Evolutionary conservation across 2,329 filamentous ascomycete genomes (phyloP).

Genomic region (Endothia cerciana): DNA sequence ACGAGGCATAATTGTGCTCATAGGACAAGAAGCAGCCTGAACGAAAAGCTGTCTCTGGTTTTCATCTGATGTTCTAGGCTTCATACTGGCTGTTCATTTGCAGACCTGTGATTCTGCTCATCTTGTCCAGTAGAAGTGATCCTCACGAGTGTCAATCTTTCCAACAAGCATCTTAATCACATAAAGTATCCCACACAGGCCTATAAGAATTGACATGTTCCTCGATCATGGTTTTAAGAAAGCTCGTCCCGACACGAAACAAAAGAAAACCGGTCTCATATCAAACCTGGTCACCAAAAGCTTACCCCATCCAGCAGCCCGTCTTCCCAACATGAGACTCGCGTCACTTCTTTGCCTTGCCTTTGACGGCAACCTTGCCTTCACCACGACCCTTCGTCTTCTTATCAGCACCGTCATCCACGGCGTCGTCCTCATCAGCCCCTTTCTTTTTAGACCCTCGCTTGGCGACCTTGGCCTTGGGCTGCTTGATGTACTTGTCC

Average conservation of each 20-base stretch:
- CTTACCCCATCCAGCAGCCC: not conserved
- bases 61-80: not conserved
- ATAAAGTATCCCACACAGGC: not conserved
- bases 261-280: not conserved
- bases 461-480: slow-evolving; percentile 71
- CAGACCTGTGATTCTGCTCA: not conserved
- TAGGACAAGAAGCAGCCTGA: not conserved
- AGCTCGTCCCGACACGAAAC: not conserved
- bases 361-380: slow-evolving; percentile 47
- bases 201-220: not conserved
- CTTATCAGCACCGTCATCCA: slow-evolving; percentile 56
- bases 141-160: not conserved
- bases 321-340: not conserved
- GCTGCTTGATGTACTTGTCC: slow-evolving; percentile 94
- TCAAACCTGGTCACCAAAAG: slow-evolving; percentile 11
- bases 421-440: slow-evolving; percentile 52
- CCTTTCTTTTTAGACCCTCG: slow-evolving; percentile 48
- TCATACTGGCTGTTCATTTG: not conserved
- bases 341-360: slow-evolving; percentile 51
- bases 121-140: not conserved
- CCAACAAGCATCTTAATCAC: not conserved
- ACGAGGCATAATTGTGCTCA: not conserved
- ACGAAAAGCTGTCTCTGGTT: not conserved
- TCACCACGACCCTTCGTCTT: slow-evolving; percentile 54
- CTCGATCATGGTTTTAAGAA: too few species aligned